Base-by-base conservation (phyloP, 805 yeast genomes). In the Ogataea henricii region DNA sequence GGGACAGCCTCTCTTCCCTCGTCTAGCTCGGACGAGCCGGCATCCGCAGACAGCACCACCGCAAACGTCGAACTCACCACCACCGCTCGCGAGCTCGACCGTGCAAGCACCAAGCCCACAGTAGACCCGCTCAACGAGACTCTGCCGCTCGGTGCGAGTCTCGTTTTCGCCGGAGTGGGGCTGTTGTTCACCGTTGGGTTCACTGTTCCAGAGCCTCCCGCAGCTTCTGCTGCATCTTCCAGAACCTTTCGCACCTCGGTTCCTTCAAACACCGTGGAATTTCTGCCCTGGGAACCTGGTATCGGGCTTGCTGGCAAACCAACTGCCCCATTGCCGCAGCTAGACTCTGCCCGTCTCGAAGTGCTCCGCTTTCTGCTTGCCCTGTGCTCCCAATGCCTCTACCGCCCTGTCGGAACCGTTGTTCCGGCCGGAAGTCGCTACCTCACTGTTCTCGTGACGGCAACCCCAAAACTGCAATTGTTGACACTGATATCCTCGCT, bases 251-350 rank as follows among this genome's bases (percentile, higher is more conserved):
- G 8, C 3, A 34, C 37, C n/a, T 12, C 10, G 10, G 10, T 6
- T 27, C 4, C 13, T 4, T 36, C 62, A 18, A 64, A 65, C 23
- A 65, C 68, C 6, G 54, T 63, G 3, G 74, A 74, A 20, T 67
- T 66, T 43, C 53, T 70, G 6, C 71, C 85, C 1, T 90, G 97
- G 96, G 95, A 87, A 56, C 81, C 86, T 3, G 97, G 96, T 5
- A 74, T 90, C 26, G 91, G 89, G 2, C 62, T 70, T 3, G 57
- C 64, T 2, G 64, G 52, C 4, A 45, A 44, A 6, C 56, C 48
- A 36, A 40, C 55, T 30, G 57, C 45, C 29, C 79, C 70, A 38
- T 67, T 60, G 14, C 67, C 77, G 1, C 67, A 70, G 18, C 59
- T 80, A 34, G 91, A 87, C 55, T 62, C 81, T 21, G 82, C 87